Conservation (phyloP, 306 rosid species). For the Lablab purpureus region DNA sequence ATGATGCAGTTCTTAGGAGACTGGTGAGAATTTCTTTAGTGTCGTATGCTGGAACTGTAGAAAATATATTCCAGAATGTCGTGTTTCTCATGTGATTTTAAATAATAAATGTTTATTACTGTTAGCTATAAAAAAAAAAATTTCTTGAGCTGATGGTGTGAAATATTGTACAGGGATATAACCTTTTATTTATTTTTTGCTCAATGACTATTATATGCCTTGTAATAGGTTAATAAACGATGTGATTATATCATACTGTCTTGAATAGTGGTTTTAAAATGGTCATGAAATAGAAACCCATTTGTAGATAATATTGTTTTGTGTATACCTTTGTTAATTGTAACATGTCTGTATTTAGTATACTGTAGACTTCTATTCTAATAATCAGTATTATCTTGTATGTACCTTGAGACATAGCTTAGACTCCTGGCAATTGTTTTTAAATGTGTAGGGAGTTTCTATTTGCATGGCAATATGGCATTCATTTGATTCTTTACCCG, state of each 20-base stretch:
- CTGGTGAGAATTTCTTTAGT: slow-evolving; percentile 64
- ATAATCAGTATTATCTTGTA: not conserved
- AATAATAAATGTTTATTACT: not conserved
- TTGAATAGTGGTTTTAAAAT: not conserved
- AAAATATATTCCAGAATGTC: slow-evolving; percentile 21
- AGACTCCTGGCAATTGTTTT: not conserved
- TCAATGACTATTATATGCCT: not conserved
- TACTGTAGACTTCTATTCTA: slow-evolving; percentile 13
- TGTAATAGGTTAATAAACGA: not conserved
- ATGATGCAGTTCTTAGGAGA: slow-evolving; percentile 98
- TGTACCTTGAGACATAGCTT: not conserved
- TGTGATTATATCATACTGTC: slow-evolving; percentile 1
- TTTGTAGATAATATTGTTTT: slow-evolving; percentile 12
- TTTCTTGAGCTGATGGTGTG: not conserved
- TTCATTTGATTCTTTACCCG: not conserved
- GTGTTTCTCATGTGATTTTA: slow-evolving; percentile 15
- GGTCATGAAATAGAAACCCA: slow-evolving; percentile 17
- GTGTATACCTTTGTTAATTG: slow-evolving; percentile 3
- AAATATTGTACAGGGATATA: not conserved
- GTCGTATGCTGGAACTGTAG: slow-evolving; percentile 21
- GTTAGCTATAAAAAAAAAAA: too few species aligned
- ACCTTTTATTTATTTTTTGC: not conserved
- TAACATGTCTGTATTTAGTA: not conserved
- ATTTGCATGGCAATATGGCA: not conserved
- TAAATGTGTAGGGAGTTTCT: not conserved